Evolutionary conservation across 306 rosid species (phyloP), one percentile per base, ranked within the genome.

Genomic region (Astragalus glycyphyllos): DNA sequence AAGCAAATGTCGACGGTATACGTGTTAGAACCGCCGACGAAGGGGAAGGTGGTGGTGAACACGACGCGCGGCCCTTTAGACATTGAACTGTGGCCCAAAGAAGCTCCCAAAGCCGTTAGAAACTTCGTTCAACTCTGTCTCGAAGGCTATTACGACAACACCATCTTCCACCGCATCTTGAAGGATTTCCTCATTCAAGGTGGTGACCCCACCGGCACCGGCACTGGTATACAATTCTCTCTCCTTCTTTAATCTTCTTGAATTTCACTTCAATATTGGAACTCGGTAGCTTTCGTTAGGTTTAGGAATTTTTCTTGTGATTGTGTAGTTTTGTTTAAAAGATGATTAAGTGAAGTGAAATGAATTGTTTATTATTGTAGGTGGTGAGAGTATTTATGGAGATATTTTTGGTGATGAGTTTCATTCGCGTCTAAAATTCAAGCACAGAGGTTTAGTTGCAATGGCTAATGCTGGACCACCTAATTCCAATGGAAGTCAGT

Each of bases 71-170:
- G 97, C 5, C 97, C 99, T 3, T 71, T 94, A 14, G 99, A 94
- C 81, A 82, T 91, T 57, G 99, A 91, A 74, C 87, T 91, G 2
- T 94, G 99, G 99, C 97, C 97, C 1, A 94, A 91, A 61, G 99
- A 94, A 68, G 97, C 99, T 8, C 97, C 96, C 0, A 94, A 94
- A 68, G 96, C 99, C 40, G 97, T 88, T 10, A 73, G 96, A 38
- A 94, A 94, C 87, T 94, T 91, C 88, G 91, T 94, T 15, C 99
- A 89, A 87, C 97, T 94, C 69, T 91, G 96, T 87, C 96, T 94
- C 69, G 99, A 91, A 77, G 86, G 87, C 65, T 91, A 81, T 76
- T 94, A 91, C 81, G 79, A 84, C 67, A 82, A 86, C 77, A 88
- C 92, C 72, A 83, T 86, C 82, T 90, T 94, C 77, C 99, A 89